Conservation (phyloP, 306 rosid species). For the Myrica gale region DNA sequence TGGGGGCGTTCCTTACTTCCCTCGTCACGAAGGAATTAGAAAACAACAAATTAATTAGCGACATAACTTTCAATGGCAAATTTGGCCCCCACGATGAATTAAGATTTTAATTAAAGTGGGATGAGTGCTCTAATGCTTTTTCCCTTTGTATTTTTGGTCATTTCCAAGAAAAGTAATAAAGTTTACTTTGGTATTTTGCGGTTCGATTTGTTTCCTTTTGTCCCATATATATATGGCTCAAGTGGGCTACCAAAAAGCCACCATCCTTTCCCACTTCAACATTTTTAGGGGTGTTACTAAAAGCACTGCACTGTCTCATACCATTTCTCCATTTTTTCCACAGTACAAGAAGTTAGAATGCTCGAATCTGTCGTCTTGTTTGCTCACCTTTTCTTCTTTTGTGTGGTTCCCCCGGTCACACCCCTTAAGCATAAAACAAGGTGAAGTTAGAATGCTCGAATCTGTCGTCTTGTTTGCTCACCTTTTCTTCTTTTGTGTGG, state of each 20-base stretch:
- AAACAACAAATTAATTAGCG: too few relatives aligned
- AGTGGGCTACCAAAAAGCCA: slow-evolving; percentile 26
- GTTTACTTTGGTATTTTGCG: slow-evolving; percentile 41
- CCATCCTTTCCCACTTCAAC: slow-evolving; percentile 20
- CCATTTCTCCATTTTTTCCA: slow-evolving; percentile 3
- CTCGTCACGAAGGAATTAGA: not conserved
- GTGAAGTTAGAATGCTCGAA: not conserved
- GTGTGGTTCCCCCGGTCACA: slow-evolving; percentile 22
- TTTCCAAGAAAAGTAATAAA: slow-evolving; percentile 40
- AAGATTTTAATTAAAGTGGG: not conserved
- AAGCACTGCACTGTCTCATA: slow-evolving; percentile 12
- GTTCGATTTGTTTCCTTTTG: slow-evolving; percentile 38
- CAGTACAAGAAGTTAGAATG: not conserved
- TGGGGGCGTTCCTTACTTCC: not conserved
- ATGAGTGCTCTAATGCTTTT: not conserved
- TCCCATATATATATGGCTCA: slow-evolving; percentile 30
- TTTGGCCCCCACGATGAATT: not conserved
- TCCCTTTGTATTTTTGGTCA: slow-evolving; percentile 28
- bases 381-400: not conserved
- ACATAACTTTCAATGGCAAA: too few relatives aligned
- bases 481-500: slow-evolving; percentile 7
- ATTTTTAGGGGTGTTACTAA: slow-evolving; percentile 35
- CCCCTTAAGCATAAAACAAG: too few relatives aligned
- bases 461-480: not conserved
- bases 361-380: not conserved